Evolutionary conservation across 2,329 filamentous ascomycete species (phyloP).

Genomic region (Davidsoniella neocaledoniae): DNA sequence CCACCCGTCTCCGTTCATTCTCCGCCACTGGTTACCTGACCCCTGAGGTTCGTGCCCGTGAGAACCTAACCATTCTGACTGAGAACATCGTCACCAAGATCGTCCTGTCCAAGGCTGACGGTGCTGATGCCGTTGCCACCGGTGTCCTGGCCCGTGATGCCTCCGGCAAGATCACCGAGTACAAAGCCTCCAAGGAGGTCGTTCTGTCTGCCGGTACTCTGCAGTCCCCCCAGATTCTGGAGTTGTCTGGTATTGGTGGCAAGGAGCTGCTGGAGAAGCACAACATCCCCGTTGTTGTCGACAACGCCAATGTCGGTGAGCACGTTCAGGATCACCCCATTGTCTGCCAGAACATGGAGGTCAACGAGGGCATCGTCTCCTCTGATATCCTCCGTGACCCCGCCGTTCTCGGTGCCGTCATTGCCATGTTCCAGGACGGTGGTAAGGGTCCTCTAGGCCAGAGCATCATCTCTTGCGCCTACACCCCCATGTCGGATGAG

Average conservation of each 20-base stretch:
- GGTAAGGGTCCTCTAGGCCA: slow-evolving; percentile 22
- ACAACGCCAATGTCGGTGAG: slow-evolving; percentile 39
- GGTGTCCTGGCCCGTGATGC: slow-evolving; percentile 18
- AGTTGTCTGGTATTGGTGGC: slow-evolving; percentile 33
- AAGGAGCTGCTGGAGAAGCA: slow-evolving; percentile 24
- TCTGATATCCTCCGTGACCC: slow-evolving; percentile 22
- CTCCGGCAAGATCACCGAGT: slow-evolving; percentile 12
- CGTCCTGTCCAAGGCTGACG: slow-evolving; percentile 16
- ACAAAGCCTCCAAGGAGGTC: slow-evolving; percentile 26
- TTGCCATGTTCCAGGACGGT: slow-evolving; percentile 22
- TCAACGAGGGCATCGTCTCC: slow-evolving; percentile 19
- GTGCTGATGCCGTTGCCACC: slow-evolving; percentile 18
- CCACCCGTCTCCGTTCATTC: slow-evolving; percentile 20
- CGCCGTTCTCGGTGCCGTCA: slow-evolving; percentile 17
- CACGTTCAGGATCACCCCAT: slow-evolving; percentile 37
- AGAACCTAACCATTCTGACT: slow-evolving; percentile 19
- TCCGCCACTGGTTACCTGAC: slow-evolving; percentile 21
- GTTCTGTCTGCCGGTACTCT: slow-evolving; percentile 33
- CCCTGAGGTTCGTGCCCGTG: slow-evolving; percentile 16
- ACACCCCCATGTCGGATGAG: slow-evolving; percentile 20
- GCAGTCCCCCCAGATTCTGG: slow-evolving; percentile 34
- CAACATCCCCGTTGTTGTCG: slow-evolving; percentile 28
- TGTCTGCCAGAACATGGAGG: slow-evolving; percentile 23
- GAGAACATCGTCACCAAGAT: slow-evolving; percentile 21
- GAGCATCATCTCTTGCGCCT: slow-evolving; percentile 23